phyloP scores from a whole-genome alignment of 371 early-diverging fungal genomes.

The Lichtheimia corymbifera region DNA sequence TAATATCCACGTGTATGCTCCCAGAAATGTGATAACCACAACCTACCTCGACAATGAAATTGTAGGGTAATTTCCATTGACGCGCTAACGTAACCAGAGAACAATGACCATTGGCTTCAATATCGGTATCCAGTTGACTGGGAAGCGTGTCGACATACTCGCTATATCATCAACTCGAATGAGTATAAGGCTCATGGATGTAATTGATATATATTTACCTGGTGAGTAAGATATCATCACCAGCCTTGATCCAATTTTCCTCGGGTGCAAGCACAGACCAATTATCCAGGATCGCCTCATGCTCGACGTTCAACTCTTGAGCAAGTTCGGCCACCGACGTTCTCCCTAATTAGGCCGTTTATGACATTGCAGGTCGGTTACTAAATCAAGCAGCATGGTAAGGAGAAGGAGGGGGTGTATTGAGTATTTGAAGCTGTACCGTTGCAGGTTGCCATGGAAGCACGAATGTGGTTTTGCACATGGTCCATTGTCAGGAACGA shows the following conservation, averaged over 20 bases:
- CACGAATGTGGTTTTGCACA: slow-evolving; percentile 1
- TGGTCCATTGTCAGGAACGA: slow-evolving; percentile 7
- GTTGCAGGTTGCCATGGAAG: not conserved
- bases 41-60: slow-evolving; percentile 21
- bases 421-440: slow-evolving; percentile 7
- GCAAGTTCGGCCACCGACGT: slow-evolving; percentile 14
- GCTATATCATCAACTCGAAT: not conserved
- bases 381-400: slow-evolving; percentile 1
- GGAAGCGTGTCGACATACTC: slow-evolving; percentile 5
- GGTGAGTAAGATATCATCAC: slow-evolving; percentile 20
- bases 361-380: not conserved
- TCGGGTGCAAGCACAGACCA: slow-evolving; percentile 17
- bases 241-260: slow-evolving; percentile 17
- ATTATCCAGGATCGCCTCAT: slow-evolving; percentile 4
- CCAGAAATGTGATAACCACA: too few species aligned
- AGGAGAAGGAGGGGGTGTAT: slow-evolving; percentile 1
- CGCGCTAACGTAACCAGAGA: slow-evolving; percentile 24
- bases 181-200: too few species aligned
- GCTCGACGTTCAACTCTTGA: slow-evolving; percentile 16
- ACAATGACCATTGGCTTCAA: slow-evolving; percentile 14
- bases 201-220: slow-evolving; percentile 9
- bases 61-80: slow-evolving; percentile 18
- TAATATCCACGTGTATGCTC: too few species aligned
- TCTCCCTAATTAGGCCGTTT: slow-evolving; percentile 15
- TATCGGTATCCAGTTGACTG: slow-evolving; percentile 4